Base-by-base conservation (phyloP, 805 yeast species). In the Myxozyma mucilagina region DNA sequence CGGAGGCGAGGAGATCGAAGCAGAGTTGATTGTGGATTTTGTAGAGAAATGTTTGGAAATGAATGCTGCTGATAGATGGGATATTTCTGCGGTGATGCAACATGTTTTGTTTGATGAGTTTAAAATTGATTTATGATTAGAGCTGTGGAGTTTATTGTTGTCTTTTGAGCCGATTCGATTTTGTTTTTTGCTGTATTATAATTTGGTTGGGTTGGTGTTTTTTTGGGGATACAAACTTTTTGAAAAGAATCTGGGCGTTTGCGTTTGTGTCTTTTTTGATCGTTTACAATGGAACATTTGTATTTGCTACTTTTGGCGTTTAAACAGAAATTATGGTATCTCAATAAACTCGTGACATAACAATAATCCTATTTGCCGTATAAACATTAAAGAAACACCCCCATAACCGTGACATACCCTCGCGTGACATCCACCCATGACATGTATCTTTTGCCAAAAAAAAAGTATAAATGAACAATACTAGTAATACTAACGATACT, bases 31-130 rank as follows among this genome's bases (percentile, higher is more conserved):
- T 9, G 69, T 69, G 20, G 69, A 74, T 11, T 72, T 83, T 3
- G 75, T 87, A 1, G 65, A 69, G 29, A 86, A 87, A 2, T 85
- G 90, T 67, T 75, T 88, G 67, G 78, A 78, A 20, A 73, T 75
- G 53, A 81, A 85, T 66, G 73, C 80, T 35, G 75, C 79, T n/a
- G 74, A 78, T 59, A 74, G 92, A 60, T 78, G 84, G 79, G 79
- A 76, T 58, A 73, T 85, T 44, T 78, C 78, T 14, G 72, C 73
- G 56, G 75, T 83, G 1, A 29, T 65, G 32, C 20, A 47, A 7
- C 66, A 63, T 52, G 56, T 48, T 9, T 11, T 66, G 9, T 66
- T 61, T 53, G 52, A 13, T 18, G 53, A 43, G 16, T 36, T 49
- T 14, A 9, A 13, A 16, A 38, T 1, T 20, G 35, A 14, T 6